Evolutionary conservation across 1,139 yeast species (phyloP).

Genomic region (Yamadazyma friedrichii): DNA sequence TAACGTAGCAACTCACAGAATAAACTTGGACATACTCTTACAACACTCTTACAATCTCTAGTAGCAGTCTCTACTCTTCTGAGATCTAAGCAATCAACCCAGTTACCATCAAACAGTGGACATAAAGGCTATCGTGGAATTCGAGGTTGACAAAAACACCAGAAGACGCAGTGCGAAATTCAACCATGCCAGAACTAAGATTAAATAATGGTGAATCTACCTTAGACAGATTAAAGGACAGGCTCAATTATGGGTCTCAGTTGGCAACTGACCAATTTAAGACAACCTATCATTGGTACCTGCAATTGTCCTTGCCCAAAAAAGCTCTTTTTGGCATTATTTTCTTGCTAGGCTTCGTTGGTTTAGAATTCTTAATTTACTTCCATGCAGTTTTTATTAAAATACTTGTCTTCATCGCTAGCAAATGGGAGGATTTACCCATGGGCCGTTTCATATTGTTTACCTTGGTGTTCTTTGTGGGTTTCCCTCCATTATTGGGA

Average conservation of each 20-base stretch:
- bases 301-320: constrained; percentile 18
- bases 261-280: neutral
- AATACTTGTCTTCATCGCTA: constrained; percentile 44
- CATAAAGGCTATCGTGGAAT: too few species aligned
- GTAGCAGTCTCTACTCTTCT: too few species aligned
- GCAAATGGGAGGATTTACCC: constrained; percentile 40
- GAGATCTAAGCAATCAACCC: too few species aligned
- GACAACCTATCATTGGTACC: constrained; percentile 18
- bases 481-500: constrained; percentile 89
- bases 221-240: neutral
- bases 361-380: constrained; percentile 25
- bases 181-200: constrained; percentile 2
- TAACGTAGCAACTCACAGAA: too few species aligned
- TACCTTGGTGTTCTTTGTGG: constrained; percentile 38
- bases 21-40: too few species aligned
- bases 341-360: constrained; percentile 18
- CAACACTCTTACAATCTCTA: too few species aligned
- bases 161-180: neutral
- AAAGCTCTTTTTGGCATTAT: constrained; percentile 14
- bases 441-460: constrained; percentile 59
- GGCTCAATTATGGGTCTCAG: neutral
- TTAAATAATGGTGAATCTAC: neutral
- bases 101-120: too few species aligned
- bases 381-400: constrained; percentile 50
- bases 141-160: too few species aligned